Evolutionary conservation across 768 basidiomycete genomes (phyloP), one percentile per base, ranked within the genome.

Genomic region (Lyophyllum atratum): DNA sequence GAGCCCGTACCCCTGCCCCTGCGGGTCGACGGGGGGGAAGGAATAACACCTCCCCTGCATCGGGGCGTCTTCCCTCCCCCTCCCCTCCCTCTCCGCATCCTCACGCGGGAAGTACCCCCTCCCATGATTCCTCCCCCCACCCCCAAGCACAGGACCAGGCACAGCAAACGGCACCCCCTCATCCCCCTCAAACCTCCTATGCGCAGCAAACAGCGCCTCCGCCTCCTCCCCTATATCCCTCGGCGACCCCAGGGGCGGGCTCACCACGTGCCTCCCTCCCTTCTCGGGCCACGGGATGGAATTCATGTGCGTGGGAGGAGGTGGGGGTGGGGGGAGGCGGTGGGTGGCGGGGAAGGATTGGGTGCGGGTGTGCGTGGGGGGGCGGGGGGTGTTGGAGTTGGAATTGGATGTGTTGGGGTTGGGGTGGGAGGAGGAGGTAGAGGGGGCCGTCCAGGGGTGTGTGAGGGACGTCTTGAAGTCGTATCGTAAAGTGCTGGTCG

Each of bases 401-500:
- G 56, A 14, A 33, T 48, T 14, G 68, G 65, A 12, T 62, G 31
- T 15, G 61, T 52, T 54, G 45, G 52, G 40, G 44, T 5, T 31
- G 29, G 6, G 6, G 6, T 6, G 11, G 29, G 29, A 6, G 5
- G 29, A 11, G 5, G 29, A 11, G 31, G 12, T 33, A 33, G n/a
- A 59, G 24, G 72, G 71, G n/a, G n/a, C n/a, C 14, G 71, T 74
- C 81, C 83, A 83, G 15, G 81, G 74, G 19, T 68, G 74, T 68
- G 80, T 82, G 53, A 79, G 64, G 1, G 86, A 83, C 10, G 76
- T 68, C 1, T 75, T 71, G 49, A 87, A 81, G 64, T 88, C 84
- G 64, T 91, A 85, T 47, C 85, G 78, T 19, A 80, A 70, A 0
- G 51, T 64, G 60, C 11, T 7, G 15, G 28, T 40, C 14, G 62